phyloP scores from a whole-genome alignment of 768 basidiomycete genomes.

The Coprinopsis strossmayeri region DNA sequence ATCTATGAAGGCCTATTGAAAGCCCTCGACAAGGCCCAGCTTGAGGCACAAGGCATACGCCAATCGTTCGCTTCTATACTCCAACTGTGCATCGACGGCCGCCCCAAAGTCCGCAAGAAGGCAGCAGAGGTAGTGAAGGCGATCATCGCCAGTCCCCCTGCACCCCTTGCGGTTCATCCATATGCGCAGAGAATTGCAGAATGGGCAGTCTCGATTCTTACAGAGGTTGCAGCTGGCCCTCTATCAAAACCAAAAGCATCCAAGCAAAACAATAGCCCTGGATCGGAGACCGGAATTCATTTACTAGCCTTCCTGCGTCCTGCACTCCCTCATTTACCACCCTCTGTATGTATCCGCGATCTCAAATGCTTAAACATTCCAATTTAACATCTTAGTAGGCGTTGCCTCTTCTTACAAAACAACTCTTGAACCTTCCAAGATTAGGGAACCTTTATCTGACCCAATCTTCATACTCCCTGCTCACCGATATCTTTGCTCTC shows the following conservation, averaged over 20 bases:
- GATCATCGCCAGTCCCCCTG: conserved; percentile 67
- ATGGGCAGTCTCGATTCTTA: conserved; percentile 65
- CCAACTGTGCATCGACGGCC: conserved; percentile 74
- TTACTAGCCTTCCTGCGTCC: conserved; percentile 67
- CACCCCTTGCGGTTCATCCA: conserved; percentile 75
- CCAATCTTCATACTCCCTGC: conserved; percentile 78
- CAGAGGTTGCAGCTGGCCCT: conserved; percentile 57
- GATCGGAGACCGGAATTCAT: conserved; percentile 72
- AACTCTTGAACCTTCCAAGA: conserved; percentile 77
- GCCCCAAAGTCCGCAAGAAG: conserved; percentile 91
- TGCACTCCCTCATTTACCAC: conserved; percentile 52
- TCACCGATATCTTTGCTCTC: conserved; percentile 71
- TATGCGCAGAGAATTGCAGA: conserved; percentile 78
- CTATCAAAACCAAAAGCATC: conserved; percentile 52
- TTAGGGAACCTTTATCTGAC: conserved; percentile 87
- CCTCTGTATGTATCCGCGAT: conserved; percentile 50
- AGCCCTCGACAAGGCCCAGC: conserved; percentile 63
- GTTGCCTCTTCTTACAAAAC: conserved; percentile 59
- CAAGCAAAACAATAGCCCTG: conserved; percentile 47
- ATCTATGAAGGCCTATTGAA: conserved; percentile 65
- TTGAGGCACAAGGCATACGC: conserved; percentile 62
- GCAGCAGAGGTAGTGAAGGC: conserved; percentile 83
- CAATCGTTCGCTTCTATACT: conserved; percentile 84
- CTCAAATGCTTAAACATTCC: conserved; percentile 3
- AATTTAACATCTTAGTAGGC: conserved; percentile 36